phyloP scores from a whole-genome alignment of 2,329 filamentous ascomycete species.

The Aureobasidium subglaciale region DNA sequence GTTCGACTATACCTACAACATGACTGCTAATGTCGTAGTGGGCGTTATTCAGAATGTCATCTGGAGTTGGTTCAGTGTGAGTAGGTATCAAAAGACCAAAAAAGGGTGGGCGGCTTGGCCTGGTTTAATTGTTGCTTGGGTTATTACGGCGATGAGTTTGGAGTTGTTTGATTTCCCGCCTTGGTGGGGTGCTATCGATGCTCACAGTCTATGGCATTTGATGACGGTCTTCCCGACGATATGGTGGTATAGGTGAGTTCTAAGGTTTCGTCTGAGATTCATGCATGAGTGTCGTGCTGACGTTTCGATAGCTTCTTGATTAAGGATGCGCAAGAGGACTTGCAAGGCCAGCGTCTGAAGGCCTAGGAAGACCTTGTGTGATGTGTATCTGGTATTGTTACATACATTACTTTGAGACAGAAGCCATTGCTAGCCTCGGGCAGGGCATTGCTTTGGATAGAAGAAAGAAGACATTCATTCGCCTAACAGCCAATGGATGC shows the following conservation, averaged over 20 bases:
- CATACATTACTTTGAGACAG: neutral
- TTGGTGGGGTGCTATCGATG: constrained; percentile 73
- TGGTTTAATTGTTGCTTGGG: constrained; percentile 82
- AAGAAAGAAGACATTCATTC: neutral
- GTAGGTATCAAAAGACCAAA: constrained; percentile 62
- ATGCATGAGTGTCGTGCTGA: constrained; percentile 15
- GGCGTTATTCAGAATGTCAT: constrained; percentile 74
- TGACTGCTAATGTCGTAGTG: constrained; percentile 83
- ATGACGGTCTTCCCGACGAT: constrained; percentile 83
- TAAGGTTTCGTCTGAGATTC: neutral
- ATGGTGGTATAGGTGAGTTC: constrained; percentile 90
- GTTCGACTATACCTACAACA: constrained; percentile 98
- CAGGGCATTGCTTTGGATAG: neutral
- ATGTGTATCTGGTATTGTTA: neutral
- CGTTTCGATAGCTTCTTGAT: constrained; percentile 63
- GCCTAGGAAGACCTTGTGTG: constrained; percentile 37
- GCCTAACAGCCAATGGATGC: too few species aligned
- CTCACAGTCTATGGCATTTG: constrained; percentile 92
- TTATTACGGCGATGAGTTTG: constrained; percentile 88
- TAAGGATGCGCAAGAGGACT: constrained; percentile 76
- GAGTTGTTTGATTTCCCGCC: constrained; percentile 93
- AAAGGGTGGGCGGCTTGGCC: constrained; percentile 83
- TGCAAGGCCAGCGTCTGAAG: constrained; percentile 67
- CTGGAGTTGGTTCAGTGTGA: constrained; percentile 79
- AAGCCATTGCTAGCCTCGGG: too few species aligned